Evolutionary conservation across 352 stramenopile species (phyloP), one percentile per base, ranked within the genome.

Genomic region (Discostella stelligera): DNA sequence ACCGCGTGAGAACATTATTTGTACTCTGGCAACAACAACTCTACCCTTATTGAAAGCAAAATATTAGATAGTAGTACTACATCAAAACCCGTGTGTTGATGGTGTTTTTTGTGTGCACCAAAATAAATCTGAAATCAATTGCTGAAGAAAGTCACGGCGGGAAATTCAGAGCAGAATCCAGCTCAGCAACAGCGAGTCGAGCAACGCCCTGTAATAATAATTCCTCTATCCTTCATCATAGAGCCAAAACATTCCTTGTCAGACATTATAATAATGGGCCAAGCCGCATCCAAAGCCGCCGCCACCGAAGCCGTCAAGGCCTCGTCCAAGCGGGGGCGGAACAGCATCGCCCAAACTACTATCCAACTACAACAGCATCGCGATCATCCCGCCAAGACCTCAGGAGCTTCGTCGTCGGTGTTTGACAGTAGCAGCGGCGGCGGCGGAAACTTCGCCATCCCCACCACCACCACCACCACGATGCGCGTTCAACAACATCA

Each of bases 281-380:
- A 58, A 30, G 50, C 50, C 50, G n/a, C 25, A 23, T 32, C 50
- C 0, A 58, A 58, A 30, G 50, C 50, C 50, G 50, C 50, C 50
- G 9, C 50, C 9, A 16, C 16, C 50, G 8, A 32, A 23, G 50
- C 25, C 50, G 50, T 18, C 18, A 58, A 16, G 50, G n/a, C 50
- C 9, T 7, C 50, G 7, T 1, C 13, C 7, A 44, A 44, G 37
- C 37, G 37, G 32, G 4, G 32, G 32, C 4, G 1, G 13, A 56
- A 30, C 49, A 25, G 18, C 49, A 20, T 56, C 49, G 0, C 49
- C 49, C 49, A 25, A 13, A 41, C 32, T 9, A 41, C 9, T 41
- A n/a, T n/a, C n/a, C n/a, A n/a, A n/a, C n/a, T n/a, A 21, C 48
- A 21, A 55, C 50, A 27, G 3, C 50, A 21, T 9, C 13, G 9